Base-by-base conservation (phyloP, 2,329 filamentous ascomycete species). In the Piedraia hortae region DNA sequence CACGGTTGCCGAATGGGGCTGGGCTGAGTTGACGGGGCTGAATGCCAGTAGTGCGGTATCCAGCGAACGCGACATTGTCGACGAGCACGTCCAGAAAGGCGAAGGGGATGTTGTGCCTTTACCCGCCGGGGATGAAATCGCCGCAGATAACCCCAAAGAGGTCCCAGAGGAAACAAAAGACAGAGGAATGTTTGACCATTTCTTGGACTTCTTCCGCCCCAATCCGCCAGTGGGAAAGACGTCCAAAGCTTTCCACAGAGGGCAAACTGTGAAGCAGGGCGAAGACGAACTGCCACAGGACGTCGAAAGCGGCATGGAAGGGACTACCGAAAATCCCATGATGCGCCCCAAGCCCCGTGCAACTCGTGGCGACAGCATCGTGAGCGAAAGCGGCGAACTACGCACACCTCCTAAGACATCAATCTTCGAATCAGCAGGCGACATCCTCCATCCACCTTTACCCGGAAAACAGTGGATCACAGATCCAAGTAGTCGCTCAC, bases 341-440 rank as follows among this genome's bases (percentile, higher is more conserved):
- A 41, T 42, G 27, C 31, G 35, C 7, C 36, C 35, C 11, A 43
- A 51, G 23, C 52, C 51, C 4, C 33, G 36, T 15, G 46, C 48
- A 3, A 50, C 53, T 3, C 44, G 54, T 24, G 56, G 56, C 5
- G 51, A 57, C 27, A 57, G 56, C 3, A 48, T 55, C 20, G 50
- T 57, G 18, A 35, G 43, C 5, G 32, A 37, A 6, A 32, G 29
- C 4, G 39, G 37, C 14, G 33, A 37, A 12, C 23, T 37, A 6
- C 29, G 39, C 21, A 69, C 75, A 5, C 85, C 85, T 3, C 85
- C 85, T 0, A 71, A 64, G 35, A 93, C 85, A 1, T 88, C 75
- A 0, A 72, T 97, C 30, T 89, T 97, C 28, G 85, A 97, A 47
- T 80, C 82, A 4, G 85, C 85, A 1, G 75, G 78, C 6, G 82